Base-by-base conservation (phyloP, 164 flowering plant species). In the Umbilicus rupestris region DNA sequence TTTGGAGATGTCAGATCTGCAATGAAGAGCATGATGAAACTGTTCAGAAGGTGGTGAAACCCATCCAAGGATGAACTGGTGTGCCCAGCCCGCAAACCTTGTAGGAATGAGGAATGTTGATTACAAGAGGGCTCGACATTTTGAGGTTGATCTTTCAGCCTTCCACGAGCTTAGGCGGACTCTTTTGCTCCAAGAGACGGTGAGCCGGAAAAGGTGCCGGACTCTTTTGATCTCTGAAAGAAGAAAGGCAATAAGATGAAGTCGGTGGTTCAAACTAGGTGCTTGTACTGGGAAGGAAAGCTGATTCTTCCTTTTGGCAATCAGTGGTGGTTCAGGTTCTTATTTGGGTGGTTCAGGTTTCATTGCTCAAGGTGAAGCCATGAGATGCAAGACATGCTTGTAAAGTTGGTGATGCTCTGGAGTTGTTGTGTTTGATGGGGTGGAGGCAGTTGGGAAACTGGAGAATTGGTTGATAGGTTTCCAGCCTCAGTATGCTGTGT, bases 61-160 rank as follows among this genome's bases (percentile, higher is more conserved):
- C 87, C 94, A 22, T 71, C 83, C 16, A 95, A 83, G 79, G 97
- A 92, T 78, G 99, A 97, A 20, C 88, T 95, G 68, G 96, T 95
- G 19, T 95, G 99, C 89, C 92, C 99, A 24, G 99, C 99, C 26
- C 83, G 99, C 6, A 94, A 95, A 67, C 99, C 99, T 14, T 66
- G 99, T 95, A 66, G 99, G 99, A 68, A 95, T 95, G 99, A 75
- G 99, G 6, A 95, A 95, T 82, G 97, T 95, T 62, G 99, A 95
- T 75, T 95, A 95, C 39, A 95, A 95, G 79, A 83, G 97, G 52
- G 99, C 97, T 28, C 80, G 97, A 3, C 97, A 95, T 73, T 94
- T 89, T 69, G 97, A 95, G 79, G 96, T 95, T 67, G 97, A 92
- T 73, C 89, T 95, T 63, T 88, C 97, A 22, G 89, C 80, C 37